A percentile compares a stretch with the other conserved stretches of the same genome.
Conservation (phyloP, 2,329 filamentous ascomycete species). For the Curvularia spicifera region DNA sequence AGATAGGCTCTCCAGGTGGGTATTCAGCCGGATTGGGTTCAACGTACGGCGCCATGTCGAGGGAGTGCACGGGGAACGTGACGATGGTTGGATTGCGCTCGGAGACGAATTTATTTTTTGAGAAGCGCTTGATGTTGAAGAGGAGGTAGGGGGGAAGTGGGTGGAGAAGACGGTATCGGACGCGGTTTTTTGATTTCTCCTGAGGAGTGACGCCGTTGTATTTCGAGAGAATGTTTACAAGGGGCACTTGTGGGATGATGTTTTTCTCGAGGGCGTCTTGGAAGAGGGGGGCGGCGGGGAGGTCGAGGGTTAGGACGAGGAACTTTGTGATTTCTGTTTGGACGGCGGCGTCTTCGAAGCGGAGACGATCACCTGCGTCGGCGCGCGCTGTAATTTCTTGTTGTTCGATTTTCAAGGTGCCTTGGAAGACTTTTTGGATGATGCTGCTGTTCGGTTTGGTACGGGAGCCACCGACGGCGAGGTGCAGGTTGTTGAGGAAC, state of each 20-base stretch:
- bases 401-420: conserved; percentile 87
- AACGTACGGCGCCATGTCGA: conserved; percentile 90
- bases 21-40: conserved; percentile 80
- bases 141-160: conserved; percentile 89
- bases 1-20: conserved; percentile 79
- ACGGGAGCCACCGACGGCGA: conserved; percentile 87
- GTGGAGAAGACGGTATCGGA: conserved; percentile 87
- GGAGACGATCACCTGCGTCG: conserved; percentile 82
- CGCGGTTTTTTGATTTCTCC: conserved; percentile 85
- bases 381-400: conserved; percentile 92
- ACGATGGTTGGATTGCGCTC: conserved; percentile 98
- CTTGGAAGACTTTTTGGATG: conserved; percentile 92
- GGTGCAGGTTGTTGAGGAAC: conserved; percentile 95
- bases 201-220: conserved; percentile 90
- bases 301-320: conserved; percentile 89
- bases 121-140: conserved; percentile 97
- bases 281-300: conserved; percentile 91
- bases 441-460: conserved; percentile 84
- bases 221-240: conserved; percentile 78
- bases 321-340: conserved; percentile 79
- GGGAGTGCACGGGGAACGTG: conserved; percentile 83
- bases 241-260: conserved; percentile 91
- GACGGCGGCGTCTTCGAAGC: conserved; percentile 91
- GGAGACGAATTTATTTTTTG: conserved; percentile 92
- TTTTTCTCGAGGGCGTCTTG: conserved; percentile 94